Evolutionary conservation across 345 rosid species (phyloP), one percentile per base, ranked within the genome.

Genomic region (Syzygium grande): DNA sequence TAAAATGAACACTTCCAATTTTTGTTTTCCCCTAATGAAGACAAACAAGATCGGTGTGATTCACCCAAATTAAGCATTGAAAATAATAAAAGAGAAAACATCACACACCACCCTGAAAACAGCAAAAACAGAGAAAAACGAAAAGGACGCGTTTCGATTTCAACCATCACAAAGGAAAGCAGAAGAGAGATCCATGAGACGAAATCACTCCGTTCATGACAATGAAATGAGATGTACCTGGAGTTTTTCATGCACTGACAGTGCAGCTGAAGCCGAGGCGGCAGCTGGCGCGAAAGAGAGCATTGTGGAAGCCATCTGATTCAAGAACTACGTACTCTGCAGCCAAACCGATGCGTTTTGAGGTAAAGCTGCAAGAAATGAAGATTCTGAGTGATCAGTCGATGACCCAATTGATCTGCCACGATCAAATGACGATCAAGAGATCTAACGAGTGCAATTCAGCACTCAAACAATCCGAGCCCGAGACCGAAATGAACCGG

Each of bases 221-320:
- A 73, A 73, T 3, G 49, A 34, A 73, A 1, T 21, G 22, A 68
- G 52, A 27, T 13, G 30, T 91, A 96, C 99, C 98, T 95, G 94
- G 89, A 87, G 92, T 59, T 88, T 89, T 25, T 92, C 94, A 54
- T 88, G 94, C 68, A 92, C 87, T n/a, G 94, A 90, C 6, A 92
- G 84, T 52, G 94, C 86, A 13, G 92, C 89, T n/a, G 94, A 91
- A 87, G 94, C 89, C 0, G 93, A 90, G 87, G 94, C 89, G 63
- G 91, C 88, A 34, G 90, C 92, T 46, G 91, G 92, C 89, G 94
- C 94, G 23, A 94, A 90, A 91, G 97, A 92, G 53, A 94, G 86
- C 93, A 94, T 90, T 77, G 95, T 86, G 0, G 97, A 94, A 90
- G 98, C 98, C 99, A 93, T 93, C 89, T 84, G 91, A 86, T 87